Base-by-base conservation (phyloP, 441 rosid genomes). In the Croton laevigatus region DNA sequence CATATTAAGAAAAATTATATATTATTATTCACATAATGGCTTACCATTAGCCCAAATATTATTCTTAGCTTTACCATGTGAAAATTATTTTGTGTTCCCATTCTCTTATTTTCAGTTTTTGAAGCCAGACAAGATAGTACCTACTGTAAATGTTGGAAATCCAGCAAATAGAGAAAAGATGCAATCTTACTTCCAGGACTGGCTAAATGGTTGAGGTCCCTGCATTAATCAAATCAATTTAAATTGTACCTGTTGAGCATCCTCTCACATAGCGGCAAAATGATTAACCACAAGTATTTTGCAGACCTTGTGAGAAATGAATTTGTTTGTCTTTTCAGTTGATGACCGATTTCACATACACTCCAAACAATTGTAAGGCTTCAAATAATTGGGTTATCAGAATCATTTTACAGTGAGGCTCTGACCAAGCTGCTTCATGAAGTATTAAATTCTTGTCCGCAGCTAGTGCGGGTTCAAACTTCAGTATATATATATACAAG, bases 121-220 rank as follows among this genome's bases (percentile, higher is more conserved):
- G 78, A 83, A 72, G 79, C 93, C 97, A 1, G 89, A 77, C 62
- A 89, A 83, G 86, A 87, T 91, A 75, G 87, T 91, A 73, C 97
- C 97, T 23, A 88, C 93, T 1, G 93, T 91, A 71, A 89, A 89
- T 67, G 81, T 82, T 61, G 54, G 80, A 74, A 87, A 84, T 73
- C 85, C 91, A 73, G 80, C 81, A 36, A 80, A 44, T 59, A 83
- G 93, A 70, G 91, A 88, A 70, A 87, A 85, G 81, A 89, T 91
- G 97, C 86, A 84, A 55, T 89, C 91, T 23, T 74, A 82, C 75
- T 91, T 91, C 76, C 68, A 62, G 36, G 88, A 89, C 76, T 91
- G 97, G 95, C 86, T 91, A 66, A 84, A 76, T 68, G 74, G 73
- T 17, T 66, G 54, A 73, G 71, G 63, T 65, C 59, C 52, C 64